These are phyloP conservation scores for Coniochaeta sp. DNA, from an alignment of 2,329 filamentous ascomycete genomes.

Conservation along the genomic window DNA sequence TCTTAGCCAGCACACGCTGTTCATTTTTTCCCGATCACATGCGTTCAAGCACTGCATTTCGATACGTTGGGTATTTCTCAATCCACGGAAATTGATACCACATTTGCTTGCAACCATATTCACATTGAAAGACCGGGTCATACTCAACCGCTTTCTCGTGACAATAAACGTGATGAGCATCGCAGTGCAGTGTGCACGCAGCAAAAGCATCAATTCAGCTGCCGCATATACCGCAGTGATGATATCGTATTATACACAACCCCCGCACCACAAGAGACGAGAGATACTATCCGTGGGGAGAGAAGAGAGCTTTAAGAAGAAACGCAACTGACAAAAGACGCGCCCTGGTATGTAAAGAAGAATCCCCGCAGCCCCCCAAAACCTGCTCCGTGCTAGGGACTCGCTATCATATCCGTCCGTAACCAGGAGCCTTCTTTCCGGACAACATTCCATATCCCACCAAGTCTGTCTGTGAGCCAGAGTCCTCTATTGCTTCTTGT, in stretches of 20 bases:
- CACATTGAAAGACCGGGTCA: no score
- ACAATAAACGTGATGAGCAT: no score
- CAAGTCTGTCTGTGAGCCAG: background rate
- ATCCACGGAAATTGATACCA: no score
- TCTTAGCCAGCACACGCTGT: no score
- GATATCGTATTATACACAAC: background rate
- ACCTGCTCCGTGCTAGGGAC: background rate
- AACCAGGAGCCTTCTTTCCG: background rate
- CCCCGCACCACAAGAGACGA: background rate
- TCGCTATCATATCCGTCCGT: background rate
- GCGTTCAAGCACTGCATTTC: no score
- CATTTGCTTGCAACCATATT: no score
- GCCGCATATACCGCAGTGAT: background rate
- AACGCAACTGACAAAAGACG: background rate
- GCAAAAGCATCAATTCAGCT: background rate
- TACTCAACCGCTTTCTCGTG: no score
- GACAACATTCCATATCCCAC: background rate
- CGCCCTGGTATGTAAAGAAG: background rate
- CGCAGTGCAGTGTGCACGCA: background rate
- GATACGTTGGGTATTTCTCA: no score
- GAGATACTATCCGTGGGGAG: background rate
- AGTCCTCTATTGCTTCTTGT: conserved; percentile 19
- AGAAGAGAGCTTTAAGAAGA: background rate
- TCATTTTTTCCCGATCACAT: no score
- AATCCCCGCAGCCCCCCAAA: background rate